These are phyloP conservation scores for Mucor piriformis DNA, from an alignment of 371 early-diverging fungal species.

Conservation along the genomic window DNA sequence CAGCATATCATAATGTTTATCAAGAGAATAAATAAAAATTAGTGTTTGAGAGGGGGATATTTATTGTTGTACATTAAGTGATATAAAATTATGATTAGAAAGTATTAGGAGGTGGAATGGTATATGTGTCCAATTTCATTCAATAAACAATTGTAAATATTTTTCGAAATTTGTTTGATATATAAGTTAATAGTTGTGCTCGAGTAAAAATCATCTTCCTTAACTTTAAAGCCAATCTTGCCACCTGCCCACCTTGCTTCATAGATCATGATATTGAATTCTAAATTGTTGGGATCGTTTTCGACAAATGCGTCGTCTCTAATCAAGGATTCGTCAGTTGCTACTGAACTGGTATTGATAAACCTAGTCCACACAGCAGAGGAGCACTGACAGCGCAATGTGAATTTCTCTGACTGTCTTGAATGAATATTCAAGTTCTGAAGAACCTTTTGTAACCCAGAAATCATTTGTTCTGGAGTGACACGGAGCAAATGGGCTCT, in stretches of 20 bases:
- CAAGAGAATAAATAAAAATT: too few relatives aligned
- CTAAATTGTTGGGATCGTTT: not conserved
- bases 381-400: not conserved
- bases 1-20: too few relatives aligned
- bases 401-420: slow-evolving; percentile 3
- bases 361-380: slow-evolving; percentile 6
- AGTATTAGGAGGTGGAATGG: not conserved
- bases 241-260: slow-evolving; percentile 48
- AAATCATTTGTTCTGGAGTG: slow-evolving; percentile 31
- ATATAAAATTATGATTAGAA: too few relatives aligned
- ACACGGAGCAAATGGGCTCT: slow-evolving; percentile 38
- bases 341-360: not conserved
- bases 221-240: slow-evolving; percentile 44
- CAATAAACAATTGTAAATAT: slow-evolving; percentile 29
- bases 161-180: slow-evolving; percentile 24
- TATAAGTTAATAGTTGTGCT: not conserved
- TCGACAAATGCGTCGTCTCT: not conserved
- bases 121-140: slow-evolving; percentile 21
- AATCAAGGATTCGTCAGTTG: not conserved
- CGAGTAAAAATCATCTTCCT: slow-evolving; percentile 30
- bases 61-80: too few relatives aligned
- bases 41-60: too few relatives aligned
- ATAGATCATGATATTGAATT: slow-evolving; percentile 37
- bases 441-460: slow-evolving; percentile 27
- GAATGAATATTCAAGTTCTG: slow-evolving; percentile 22